These are phyloP conservation scores for Lentinus brumalis DNA, from an alignment of 768 basidiomycete species.

Conservation along the genomic window DNA sequence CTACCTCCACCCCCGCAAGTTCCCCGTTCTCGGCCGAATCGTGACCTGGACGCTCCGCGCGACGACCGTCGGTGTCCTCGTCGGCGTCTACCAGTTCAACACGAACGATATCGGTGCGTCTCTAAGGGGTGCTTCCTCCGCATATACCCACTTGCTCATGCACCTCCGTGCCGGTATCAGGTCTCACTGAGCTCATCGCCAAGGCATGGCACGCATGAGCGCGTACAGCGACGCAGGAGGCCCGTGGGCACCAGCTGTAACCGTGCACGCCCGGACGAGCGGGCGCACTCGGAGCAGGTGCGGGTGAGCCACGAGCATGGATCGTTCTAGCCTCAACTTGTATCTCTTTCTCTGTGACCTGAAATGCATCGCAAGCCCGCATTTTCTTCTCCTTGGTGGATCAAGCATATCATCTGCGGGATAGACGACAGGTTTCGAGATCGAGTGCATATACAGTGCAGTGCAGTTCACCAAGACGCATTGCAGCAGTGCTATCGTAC, in stretches of 20 bases:
- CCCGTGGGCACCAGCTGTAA: background rate
- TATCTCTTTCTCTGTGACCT: slow-evolving; percentile 8
- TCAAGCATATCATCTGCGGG: too few species aligned
- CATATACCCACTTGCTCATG: background rate
- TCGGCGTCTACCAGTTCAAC: slow-evolving; percentile 97
- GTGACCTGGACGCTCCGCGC: slow-evolving; percentile 76
- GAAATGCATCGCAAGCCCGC: slow-evolving; percentile 8
- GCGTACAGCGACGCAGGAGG: background rate
- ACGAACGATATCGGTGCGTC: slow-evolving; percentile 94
- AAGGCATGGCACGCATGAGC: slow-evolving; percentile 79
- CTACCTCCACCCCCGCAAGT: slow-evolving; percentile 93
- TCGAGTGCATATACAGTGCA: too few species aligned
- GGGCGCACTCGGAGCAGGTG: background rate
- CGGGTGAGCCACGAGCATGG: background rate
- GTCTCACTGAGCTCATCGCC: slow-evolving; percentile 82
- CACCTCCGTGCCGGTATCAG: slow-evolving; percentile 42
- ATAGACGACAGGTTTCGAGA: too few species aligned
- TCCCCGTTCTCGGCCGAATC: slow-evolving; percentile 74
- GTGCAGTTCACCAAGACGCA: too few species aligned
- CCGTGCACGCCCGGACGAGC: background rate
- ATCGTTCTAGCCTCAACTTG: slow-evolving; percentile 5
- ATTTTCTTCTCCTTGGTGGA: background rate
- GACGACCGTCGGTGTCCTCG: slow-evolving; percentile 77
- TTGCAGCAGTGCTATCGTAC: too few species aligned
- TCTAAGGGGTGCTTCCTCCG: background rate